phyloP scores from a whole-genome alignment of 2,329 filamentous ascomycete genomes.

The Dactylellina drechsleri region DNA sequence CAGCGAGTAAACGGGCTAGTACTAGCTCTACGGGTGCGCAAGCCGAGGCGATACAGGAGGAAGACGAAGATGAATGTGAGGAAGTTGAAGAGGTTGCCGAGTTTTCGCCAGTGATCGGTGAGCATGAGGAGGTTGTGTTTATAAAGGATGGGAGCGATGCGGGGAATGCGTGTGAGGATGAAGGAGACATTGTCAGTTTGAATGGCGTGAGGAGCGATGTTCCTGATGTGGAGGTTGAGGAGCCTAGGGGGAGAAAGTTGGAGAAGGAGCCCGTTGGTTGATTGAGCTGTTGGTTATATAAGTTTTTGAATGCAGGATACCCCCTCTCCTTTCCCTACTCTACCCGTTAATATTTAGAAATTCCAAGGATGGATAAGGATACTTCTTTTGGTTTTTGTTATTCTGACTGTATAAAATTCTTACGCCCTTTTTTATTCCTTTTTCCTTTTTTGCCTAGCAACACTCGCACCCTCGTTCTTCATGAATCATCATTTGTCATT shows the following conservation, averaged over 20 bases:
- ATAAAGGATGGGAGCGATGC: slow-evolving; percentile 47
- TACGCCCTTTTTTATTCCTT: slow-evolving; percentile 6
- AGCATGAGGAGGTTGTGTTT: slow-evolving; percentile 54
- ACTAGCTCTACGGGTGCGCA: slow-evolving; percentile 56
- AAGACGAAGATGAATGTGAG: slow-evolving; percentile 71
- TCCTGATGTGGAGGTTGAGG: slow-evolving; percentile 36
- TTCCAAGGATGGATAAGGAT: too few relatives aligned
- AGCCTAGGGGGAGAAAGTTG: slow-evolving; percentile 35
- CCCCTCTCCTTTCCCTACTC: background rate
- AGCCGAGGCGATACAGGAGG: slow-evolving; percentile 58
- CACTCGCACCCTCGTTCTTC: background rate
- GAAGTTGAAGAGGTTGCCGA: slow-evolving; percentile 61
- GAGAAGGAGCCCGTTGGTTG: slow-evolving; percentile 34
- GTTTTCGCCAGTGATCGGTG: slow-evolving; percentile 56
- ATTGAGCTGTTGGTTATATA: background rate
- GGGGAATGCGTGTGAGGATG: slow-evolving; percentile 47
- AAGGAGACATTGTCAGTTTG: slow-evolving; percentile 27
- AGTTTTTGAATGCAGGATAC: too few relatives aligned
- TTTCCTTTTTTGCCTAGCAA: slow-evolving; percentile 1
- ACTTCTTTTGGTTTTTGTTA: slow-evolving; percentile 7
- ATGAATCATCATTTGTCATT: slow-evolving; percentile 6
- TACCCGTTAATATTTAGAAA: too few relatives aligned
- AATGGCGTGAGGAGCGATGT: slow-evolving; percentile 18
- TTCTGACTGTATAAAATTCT: background rate
- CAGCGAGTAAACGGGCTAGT: slow-evolving; percentile 59